Percentiles rank a stretch among this genome's conserved stretches.
phyloP scores from a whole-genome alignment of 1,139 yeast species.

The Blastobotrys proliferans region DNA sequence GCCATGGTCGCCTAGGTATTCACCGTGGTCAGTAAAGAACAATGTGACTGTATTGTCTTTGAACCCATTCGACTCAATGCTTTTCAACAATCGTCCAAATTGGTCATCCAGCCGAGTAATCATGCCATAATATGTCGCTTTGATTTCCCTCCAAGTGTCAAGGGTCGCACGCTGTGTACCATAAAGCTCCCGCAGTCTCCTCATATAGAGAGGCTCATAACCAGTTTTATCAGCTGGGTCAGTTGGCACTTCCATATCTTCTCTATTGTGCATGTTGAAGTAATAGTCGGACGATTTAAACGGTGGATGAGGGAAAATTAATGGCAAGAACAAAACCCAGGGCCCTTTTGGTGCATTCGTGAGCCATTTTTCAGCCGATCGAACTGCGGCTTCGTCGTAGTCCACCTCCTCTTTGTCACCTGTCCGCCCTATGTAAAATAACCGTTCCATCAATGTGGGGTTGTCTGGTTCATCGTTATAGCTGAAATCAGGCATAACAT shows the following conservation, averaged over 20 bases:
- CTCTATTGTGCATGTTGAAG: neutral
- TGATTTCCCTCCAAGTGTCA: neutral
- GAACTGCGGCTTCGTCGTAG: conserved; percentile 1
- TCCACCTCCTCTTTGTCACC: neutral
- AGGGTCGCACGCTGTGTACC: conserved; percentile 1
- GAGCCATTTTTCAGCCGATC: neutral
- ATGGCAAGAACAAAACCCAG: conserved; percentile 1
- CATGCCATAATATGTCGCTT: conserved; percentile 5
- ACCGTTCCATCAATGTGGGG: conserved; percentile 4
- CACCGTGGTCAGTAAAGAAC: conserved; percentile 3
- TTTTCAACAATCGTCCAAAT: neutral
- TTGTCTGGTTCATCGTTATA: neutral
- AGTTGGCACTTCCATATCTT: neutral
- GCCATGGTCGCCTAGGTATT: conserved; percentile 4
- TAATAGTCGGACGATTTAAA: neutral
- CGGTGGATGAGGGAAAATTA: conserved; percentile 1
- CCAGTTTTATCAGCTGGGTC: neutral
- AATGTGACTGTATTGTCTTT: neutral
- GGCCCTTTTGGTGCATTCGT: conserved; percentile 1
- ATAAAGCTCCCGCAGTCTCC: neutral
- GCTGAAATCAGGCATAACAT: neutral
- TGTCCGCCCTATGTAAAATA: conserved; percentile 1
- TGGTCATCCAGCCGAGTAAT: conserved; percentile 3
- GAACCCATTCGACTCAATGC: neutral
- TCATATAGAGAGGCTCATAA: neutral